Conservation (phyloP, 2,329 filamentous ascomycete species). For the Aspergillus transmontanensis region DNA sequence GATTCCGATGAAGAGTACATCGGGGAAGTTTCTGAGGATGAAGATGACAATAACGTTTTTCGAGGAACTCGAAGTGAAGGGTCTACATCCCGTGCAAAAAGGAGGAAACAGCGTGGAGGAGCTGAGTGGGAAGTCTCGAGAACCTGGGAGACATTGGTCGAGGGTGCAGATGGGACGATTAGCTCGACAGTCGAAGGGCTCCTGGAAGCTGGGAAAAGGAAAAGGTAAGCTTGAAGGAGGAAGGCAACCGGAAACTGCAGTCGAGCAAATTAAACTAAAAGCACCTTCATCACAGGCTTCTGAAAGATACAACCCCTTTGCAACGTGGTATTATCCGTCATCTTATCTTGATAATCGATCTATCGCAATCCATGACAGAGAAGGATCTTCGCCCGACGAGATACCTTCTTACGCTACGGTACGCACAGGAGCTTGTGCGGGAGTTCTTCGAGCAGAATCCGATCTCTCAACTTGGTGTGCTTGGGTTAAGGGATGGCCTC, state of each 20-base stretch:
- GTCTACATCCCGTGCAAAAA: constrained; percentile 32
- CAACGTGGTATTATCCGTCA: constrained; percentile 98
- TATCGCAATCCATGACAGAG: constrained; percentile 90
- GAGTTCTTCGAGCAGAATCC: constrained; percentile 99
- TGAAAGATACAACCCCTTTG: constrained; percentile 91
- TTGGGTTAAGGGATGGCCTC: constrained; percentile 91
- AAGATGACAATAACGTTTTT: constrained; percentile 37
- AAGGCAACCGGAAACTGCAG: not conserved
- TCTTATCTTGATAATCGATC: constrained; percentile 84
- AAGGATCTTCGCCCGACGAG: constrained; percentile 91
- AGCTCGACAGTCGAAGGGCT: constrained; percentile 70
- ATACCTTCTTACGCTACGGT: constrained; percentile 78
- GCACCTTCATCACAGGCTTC: constrained; percentile 59
- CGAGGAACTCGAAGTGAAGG: constrained; percentile 32
- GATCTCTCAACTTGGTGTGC: constrained; percentile 89
- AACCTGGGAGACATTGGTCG: constrained; percentile 70
- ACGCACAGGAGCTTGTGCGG: constrained; percentile 82
- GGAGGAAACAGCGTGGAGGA: constrained; percentile 42
- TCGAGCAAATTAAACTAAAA: constrained; percentile 6
- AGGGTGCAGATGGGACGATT: constrained; percentile 77
- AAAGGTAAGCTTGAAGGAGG: constrained; percentile 51
- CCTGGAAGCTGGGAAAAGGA: constrained; percentile 80
- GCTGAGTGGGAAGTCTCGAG: constrained; percentile 52
- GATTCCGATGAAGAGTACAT: constrained; percentile 57
- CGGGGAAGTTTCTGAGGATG: constrained; percentile 52